Percentiles rank a stretch among this genome's conserved stretches.
phyloP scores from a whole-genome alignment of 345 rosid genomes.

The Carallia brachiata region DNA sequence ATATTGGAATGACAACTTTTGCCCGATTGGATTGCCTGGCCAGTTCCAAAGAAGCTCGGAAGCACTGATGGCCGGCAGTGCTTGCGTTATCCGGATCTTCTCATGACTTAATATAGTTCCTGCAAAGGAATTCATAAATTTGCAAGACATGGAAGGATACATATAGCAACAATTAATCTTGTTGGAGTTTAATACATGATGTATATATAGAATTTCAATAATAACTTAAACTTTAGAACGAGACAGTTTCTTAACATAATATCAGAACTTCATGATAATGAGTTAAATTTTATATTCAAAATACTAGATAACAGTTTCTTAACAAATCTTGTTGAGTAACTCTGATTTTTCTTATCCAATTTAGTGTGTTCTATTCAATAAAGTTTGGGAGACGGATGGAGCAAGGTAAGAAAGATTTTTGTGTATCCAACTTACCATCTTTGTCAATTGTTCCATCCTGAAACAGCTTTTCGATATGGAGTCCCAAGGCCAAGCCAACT shows the following conservation, averaged over 20 bases:
- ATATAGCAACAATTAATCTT: too few relatives aligned
- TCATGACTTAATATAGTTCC: not conserved
- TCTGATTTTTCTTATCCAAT: too few relatives aligned
- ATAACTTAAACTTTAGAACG: too few relatives aligned
- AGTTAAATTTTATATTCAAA: too few relatives aligned
- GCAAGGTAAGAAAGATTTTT: not conserved
- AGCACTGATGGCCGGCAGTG: not conserved
- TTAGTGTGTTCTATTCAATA: too few relatives aligned
- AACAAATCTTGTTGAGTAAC: too few relatives aligned
- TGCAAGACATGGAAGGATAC: not conserved
- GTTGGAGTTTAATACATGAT: not conserved
- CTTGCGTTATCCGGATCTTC: not conserved
- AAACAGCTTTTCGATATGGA: not conserved
- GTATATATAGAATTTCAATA: too few relatives aligned
- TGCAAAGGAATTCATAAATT: too few relatives aligned
- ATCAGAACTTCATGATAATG: too few relatives aligned
- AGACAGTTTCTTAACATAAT: too few relatives aligned
- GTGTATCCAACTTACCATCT: not conserved
- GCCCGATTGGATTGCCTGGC: not conserved
- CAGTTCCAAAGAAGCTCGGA: not conserved
- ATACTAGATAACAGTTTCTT: too few relatives aligned
- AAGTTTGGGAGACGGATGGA: too few relatives aligned
- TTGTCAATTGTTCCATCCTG: constrained; percentile 1
- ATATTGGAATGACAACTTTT: not conserved
- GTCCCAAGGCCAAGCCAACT: not conserved